Conservation (phyloP, 345 rosid genomes). For the Ceriops decandra region DNA sequence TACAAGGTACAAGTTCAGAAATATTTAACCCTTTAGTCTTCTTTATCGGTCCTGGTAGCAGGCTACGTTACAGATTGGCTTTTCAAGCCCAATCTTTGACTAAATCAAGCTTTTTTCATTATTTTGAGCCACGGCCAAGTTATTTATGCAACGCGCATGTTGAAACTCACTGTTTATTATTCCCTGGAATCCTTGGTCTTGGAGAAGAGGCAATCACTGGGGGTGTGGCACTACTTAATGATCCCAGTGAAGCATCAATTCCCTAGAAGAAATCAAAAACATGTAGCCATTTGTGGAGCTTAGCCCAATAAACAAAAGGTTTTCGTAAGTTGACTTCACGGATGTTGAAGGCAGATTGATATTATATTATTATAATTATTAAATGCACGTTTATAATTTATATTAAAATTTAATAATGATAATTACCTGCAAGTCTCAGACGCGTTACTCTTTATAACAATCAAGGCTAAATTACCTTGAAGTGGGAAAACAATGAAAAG, state of each 20-base stretch:
- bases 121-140: not conserved
- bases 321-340: no score
- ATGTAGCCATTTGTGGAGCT: not conserved
- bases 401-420: no score
- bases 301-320: not conserved
- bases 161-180: not conserved
- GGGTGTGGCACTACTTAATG: not conserved
- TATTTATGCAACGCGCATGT: not conserved
- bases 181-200: conserved; percentile 3
- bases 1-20: not conserved
- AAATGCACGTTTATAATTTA: no score
- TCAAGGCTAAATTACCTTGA: no score
- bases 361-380: no score
- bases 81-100: conserved; percentile 16
- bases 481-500: no score
- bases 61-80: conserved; percentile 1
- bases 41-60: conserved; percentile 3
- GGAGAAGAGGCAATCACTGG: conserved; percentile 13
- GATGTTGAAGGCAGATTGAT: no score
- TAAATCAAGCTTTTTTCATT: not conserved
- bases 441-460: no score
- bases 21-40: not conserved
- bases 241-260: not conserved
- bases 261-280: conserved; percentile 2
- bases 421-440: no score